These are phyloP conservation scores for Neurospora sp. DNA, from an alignment of 495 filamentous ascomycete species.

Conservation along the genomic window DNA sequence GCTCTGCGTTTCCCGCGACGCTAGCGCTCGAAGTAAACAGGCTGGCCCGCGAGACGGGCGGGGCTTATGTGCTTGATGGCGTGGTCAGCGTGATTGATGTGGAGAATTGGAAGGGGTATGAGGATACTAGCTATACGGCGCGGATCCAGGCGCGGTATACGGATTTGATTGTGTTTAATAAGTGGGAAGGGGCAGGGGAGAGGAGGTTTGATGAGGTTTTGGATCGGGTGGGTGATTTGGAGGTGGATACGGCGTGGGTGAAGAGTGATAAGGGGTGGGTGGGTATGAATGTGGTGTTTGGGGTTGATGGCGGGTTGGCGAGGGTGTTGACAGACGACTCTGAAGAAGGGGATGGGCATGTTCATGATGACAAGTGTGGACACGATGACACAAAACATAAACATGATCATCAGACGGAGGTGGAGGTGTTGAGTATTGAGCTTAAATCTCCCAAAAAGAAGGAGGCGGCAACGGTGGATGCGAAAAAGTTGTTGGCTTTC, in stretches of 20 bases:
- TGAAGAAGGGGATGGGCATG: conserved; percentile 19
- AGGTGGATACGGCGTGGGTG: conserved; percentile 66
- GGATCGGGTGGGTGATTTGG: conserved; percentile 79
- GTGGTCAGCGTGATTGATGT: conserved; percentile 90
- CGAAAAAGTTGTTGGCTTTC: conserved; percentile 52
- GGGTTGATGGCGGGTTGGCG: conserved; percentile 74
- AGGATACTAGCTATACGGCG: conserved; percentile 83
- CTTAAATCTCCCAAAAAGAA: conserved; percentile 27
- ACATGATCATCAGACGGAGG: conserved; percentile 63
- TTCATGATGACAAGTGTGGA: conserved; percentile 14
- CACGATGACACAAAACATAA: conserved; percentile 17
- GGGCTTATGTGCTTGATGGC: conserved; percentile 69
- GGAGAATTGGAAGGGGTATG: conserved; percentile 95
- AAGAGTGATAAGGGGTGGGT: conserved; percentile 73
- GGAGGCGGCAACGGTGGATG: conserved; percentile 41
- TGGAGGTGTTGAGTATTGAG: conserved; percentile 76
- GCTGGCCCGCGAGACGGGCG: conserved; percentile 50
- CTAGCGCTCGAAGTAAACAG: conserved; percentile 91
- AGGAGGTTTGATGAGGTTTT: conserved; percentile 67
- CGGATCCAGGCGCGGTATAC: conserved; percentile 80
- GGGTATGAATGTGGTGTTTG: conserved; percentile 66
- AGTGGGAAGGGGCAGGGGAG: conserved; percentile 76
- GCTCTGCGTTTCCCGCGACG: conserved; percentile 80
- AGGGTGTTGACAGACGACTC: conserved; percentile 36
- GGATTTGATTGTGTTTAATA: conserved; percentile 89